Conservation (phyloP, 176 grass and related monocot genomes). For the Cenchrus fungigraminus region DNA sequence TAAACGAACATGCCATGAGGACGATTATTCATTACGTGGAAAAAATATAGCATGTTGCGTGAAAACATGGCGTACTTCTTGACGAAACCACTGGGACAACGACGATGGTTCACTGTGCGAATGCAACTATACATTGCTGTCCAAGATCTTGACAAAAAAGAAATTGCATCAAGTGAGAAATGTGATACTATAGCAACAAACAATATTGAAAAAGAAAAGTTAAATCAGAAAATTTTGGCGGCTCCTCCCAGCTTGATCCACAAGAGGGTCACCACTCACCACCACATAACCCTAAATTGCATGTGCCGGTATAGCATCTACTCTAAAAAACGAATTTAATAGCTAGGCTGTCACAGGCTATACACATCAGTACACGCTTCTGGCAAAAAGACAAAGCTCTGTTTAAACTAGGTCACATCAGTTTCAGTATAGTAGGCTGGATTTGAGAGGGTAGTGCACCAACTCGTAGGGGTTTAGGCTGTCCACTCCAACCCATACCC, state of each 20-base stretch:
- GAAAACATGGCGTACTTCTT: neutral
- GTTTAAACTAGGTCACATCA: slow-evolving; percentile 47
- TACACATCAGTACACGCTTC: slow-evolving; percentile 3
- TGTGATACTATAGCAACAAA: neutral
- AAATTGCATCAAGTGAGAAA: no score
- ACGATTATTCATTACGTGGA: neutral
- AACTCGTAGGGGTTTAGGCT: slow-evolving; percentile 2
- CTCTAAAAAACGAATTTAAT: neutral
- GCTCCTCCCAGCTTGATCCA: neutral
- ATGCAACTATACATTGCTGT: neutral
- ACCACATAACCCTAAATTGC: slow-evolving; percentile 15
- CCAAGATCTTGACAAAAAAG: neutral
- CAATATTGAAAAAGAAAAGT: neutral
- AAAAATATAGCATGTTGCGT: no score
- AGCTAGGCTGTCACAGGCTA: slow-evolving; percentile 5
- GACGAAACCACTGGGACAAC: neutral
- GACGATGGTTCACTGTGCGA: neutral
- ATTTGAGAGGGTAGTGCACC: neutral
- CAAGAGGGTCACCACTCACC: no score
- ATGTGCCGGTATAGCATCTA: slow-evolving; percentile 25
- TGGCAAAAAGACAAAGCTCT: slow-evolving; percentile 26
- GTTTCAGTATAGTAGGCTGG: neutral
- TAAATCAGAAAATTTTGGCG: neutral
- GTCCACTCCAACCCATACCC: slow-evolving; percentile 7
- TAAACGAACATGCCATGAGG: neutral